Base-by-base conservation (phyloP, 1,139 yeast species). In the Suhomyces panamericanus region DNA sequence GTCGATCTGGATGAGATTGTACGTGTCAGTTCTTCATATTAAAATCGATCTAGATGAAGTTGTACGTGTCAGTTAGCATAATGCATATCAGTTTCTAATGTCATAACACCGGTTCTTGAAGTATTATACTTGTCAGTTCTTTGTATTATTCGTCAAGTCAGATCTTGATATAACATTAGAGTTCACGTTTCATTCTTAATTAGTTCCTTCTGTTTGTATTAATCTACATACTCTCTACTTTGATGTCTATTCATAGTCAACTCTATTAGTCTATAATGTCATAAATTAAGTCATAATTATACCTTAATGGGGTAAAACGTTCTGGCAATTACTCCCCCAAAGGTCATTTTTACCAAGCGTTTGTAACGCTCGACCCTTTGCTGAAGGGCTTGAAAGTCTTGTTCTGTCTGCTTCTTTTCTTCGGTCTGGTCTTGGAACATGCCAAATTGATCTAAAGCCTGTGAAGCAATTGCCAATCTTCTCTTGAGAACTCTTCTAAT, bases 401-500 rank as follows among this genome's bases (percentile, higher is more conserved):
- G 41, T 22, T 24, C 32, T n/a, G 31, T 20, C 3, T 37, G 38
- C 8, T 17, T 40, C n/a, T 13, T 36, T 12, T 28, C 39, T 9
- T 8, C 32, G 53, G 47, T 39, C 38, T 37, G 47, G 43, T 36
- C 11, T 13, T 34, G 29, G n/a, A 22, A 8, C 16, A 9, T 10
- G n/a, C 17, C 39, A 20, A 28, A 20, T 28, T 29, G 27, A 3
- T 17, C 13, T 17, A 36, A 4, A 10, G 32, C 32, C 17, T 17
- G 28, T 20, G 11, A 11, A 11, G 59, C 48, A 5, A 30, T 6
- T 3, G 37, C 47, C 13, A 57, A 44, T 40, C 62, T 46, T 17
- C 45, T 47, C 6, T 42, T 45, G 6, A 60, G 42, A 5, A 47
- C 50, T 38, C 59, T 58, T 20, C 58, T 43, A 9, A 69, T 66